phyloP scores from a whole-genome alignment of 768 basidiomycete species.

The Cyclocybe cylindracea region DNA sequence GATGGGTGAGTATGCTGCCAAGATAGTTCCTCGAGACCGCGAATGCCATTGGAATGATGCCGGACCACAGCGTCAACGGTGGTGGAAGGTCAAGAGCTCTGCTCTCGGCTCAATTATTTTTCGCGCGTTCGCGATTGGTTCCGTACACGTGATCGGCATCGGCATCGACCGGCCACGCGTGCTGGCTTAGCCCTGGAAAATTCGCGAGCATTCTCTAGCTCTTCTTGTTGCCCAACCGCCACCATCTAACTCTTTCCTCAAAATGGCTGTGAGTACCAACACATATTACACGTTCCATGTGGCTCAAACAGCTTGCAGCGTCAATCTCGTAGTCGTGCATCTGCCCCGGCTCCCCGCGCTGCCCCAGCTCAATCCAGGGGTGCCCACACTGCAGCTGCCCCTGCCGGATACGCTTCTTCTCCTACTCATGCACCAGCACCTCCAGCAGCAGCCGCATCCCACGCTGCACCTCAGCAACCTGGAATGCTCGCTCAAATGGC shows the following conservation, averaged over 20 bases:
- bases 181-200: constrained; percentile 23
- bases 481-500: constrained; percentile 86
- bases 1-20: constrained; percentile 10
- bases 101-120: no score
- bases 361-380: constrained; percentile 47
- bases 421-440: constrained; percentile 47
- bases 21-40: constrained; percentile 16
- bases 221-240: constrained; percentile 29
- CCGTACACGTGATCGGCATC: constrained; percentile 23
- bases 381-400: constrained; percentile 53
- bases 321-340: constrained; percentile 74
- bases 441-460: constrained; percentile 42
- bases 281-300: not conserved
- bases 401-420: constrained; percentile 42
- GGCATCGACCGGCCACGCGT: constrained; percentile 31
- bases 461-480: constrained; percentile 53
- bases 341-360: constrained; percentile 49
- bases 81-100: not conserved
- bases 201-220: constrained; percentile 17
- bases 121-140: not conserved
- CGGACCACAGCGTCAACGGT: not conserved
- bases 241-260: constrained; percentile 21
- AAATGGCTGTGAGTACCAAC: constrained; percentile 40
- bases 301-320: constrained; percentile 45
- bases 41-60: constrained; percentile 13